These are phyloP conservation scores for Amaranthus palmeri DNA, from an alignment of 148 eudicot genomes.

Conservation along the genomic window DNA sequence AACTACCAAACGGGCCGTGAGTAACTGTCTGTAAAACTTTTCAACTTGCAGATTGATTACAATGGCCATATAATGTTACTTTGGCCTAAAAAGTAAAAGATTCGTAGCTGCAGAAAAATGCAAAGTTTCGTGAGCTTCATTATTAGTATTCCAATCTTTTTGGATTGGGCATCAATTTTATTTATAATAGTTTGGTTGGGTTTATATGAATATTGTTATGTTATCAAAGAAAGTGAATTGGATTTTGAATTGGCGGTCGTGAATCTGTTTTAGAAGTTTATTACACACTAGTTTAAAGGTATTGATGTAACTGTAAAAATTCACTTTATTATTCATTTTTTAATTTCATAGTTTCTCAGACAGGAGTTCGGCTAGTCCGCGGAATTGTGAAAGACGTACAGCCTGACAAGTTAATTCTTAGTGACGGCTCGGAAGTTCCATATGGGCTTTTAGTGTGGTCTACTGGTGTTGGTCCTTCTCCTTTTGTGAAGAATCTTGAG, in stretches of 20 bases:
- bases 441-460: conserved; percentile 97
- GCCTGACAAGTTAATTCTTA: conserved; percentile 64
- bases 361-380: conserved; percentile 93
- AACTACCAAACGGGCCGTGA: too few species aligned
- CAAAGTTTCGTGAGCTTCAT: not conserved
- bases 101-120: not conserved
- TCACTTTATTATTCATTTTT: conserved; percentile 1
- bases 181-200: not conserved
- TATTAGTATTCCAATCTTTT: not conserved
- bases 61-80: not conserved
- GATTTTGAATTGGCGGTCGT: not conserved
- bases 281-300: not conserved
- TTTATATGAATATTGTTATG: not conserved
- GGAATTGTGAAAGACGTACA: conserved; percentile 91
- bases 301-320: conserved; percentile 1
- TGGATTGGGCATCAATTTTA: not conserved
- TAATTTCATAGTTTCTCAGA: conserved; percentile 47
- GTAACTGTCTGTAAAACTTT: not conserved
- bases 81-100: not conserved
- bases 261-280: not conserved
- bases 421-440: conserved; percentile 80
- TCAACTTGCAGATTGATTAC: not conserved
- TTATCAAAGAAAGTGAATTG: not conserved
- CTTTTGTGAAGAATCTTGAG: conserved; percentile 58
- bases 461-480: conserved; percentile 94